Evolutionary conservation across 2,329 filamentous ascomycete genomes (phyloP), one percentile per base, ranked within the genome.

Genomic region (Colletotrichum filicis): DNA sequence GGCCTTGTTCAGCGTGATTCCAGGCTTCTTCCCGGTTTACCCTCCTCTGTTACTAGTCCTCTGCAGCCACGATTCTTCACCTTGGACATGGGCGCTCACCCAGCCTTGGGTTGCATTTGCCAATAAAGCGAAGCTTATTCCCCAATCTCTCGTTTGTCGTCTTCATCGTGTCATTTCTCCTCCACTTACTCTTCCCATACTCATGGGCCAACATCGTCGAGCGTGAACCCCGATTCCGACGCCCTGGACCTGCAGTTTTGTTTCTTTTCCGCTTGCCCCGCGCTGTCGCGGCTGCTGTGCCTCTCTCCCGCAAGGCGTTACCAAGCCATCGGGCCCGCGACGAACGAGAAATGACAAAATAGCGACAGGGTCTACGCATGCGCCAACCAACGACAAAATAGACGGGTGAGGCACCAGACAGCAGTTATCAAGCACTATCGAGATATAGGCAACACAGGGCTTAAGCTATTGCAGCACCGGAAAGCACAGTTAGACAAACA

Each of bases 241-340:
- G 28, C 46, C 60, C 32, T 59, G 66, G 70, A 3, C 32, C 55
- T 42, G 66, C 56, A 32, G 46, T 26, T 26, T 37, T 53, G 5
- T 37, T 12, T 16, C 42, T 61, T 30, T 53, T 61, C 37, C 32
- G 24, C 46, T n/a, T 53, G 55, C 68, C 24, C 65, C 7, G 55
- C 42, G 58, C 14, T 28, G 58, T 26, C 52, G 19, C 42, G 19
- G 4, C 62, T 8, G 46, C 35, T 55, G 58, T 72, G 69, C 65
- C 65, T 68, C 58, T 32, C 30, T 26, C 58, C 42, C 35, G 49
- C 49, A 3, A 42, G 16, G 28, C 58, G 53, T 32, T 70, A 70
- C 66, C 70, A 61, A 57, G 32, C 60, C 42, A 60, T 30, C 70
- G 70, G 70, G 60, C 61, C 70, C 32, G 32, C 70, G 22, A 61